phyloP scores from a whole-genome alignment of 352 stramenopile genomes.

The Peronospora farinosa region DNA sequence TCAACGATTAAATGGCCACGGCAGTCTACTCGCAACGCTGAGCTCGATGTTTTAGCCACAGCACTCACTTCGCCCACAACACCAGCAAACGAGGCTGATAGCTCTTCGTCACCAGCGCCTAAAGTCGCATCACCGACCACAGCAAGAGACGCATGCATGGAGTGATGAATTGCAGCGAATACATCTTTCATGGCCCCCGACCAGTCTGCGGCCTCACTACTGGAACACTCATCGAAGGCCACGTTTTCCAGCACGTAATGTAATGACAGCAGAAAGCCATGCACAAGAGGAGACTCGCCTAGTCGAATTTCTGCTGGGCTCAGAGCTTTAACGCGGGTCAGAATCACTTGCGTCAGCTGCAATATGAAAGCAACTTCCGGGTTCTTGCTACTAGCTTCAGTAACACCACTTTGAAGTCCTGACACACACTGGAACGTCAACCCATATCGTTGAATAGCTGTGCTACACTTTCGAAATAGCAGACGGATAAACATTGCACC shows the following conservation, averaged over 20 bases:
- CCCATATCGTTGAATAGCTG: slow-evolving; percentile 35
- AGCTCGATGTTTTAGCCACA: slow-evolving; percentile 39
- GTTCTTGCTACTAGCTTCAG: slow-evolving; percentile 7
- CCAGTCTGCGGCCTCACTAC: slow-evolving; percentile 34
- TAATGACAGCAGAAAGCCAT: slow-evolving; percentile 68
- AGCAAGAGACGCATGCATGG: slow-evolving; percentile 57
- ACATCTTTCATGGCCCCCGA: slow-evolving; percentile 37
- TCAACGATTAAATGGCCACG: slow-evolving; percentile 73
- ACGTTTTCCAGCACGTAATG: slow-evolving; percentile 73
- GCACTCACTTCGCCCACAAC: slow-evolving; percentile 66
- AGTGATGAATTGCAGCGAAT: slow-evolving; percentile 47
- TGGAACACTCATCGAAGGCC: slow-evolving; percentile 30
- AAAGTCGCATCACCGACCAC: slow-evolving; percentile 75
- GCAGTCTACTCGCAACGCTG: slow-evolving; percentile 70
- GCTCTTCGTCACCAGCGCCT: slow-evolving; percentile 49
- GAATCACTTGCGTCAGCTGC: slow-evolving; percentile 49
- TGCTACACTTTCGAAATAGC: slow-evolving; percentile 58
- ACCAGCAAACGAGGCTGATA: slow-evolving; percentile 56
- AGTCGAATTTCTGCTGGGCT: slow-evolving; percentile 25
- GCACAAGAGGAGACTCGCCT: slow-evolving; percentile 62
- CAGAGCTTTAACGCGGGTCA: slow-evolving; percentile 32
- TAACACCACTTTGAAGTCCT: slow-evolving; percentile 2
- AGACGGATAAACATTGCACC: slow-evolving; percentile 82
- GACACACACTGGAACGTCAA: slow-evolving; percentile 27
- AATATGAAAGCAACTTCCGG: slow-evolving; percentile 47